Conservation (phyloP, 768 basidiomycete genomes). For the Mycena metata region DNA sequence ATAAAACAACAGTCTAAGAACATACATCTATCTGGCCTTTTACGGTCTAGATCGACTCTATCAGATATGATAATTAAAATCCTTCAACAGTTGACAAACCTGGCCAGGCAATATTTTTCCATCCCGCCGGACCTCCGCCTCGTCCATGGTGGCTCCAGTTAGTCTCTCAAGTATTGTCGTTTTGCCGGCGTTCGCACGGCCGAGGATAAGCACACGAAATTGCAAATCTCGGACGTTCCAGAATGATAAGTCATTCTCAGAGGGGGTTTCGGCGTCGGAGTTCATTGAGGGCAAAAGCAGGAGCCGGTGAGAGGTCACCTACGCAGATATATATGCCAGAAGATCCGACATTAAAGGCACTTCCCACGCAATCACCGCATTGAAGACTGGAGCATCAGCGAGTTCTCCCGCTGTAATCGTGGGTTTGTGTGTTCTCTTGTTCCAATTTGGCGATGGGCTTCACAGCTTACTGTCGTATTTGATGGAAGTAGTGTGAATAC, state of each 20-base stretch:
- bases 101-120: conserved; percentile 1
- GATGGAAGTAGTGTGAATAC: too few relatives aligned
- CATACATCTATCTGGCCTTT: conserved; percentile 1
- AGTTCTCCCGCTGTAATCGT: too few relatives aligned
- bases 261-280: not conserved
- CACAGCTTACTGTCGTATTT: too few relatives aligned
- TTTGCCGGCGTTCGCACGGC: conserved; percentile 6
- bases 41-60: not conserved
- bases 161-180: conserved; percentile 12
- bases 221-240: not conserved
- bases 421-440: too few relatives aligned
- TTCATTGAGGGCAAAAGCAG: not conserved
- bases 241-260: not conserved
- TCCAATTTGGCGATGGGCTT: too few relatives aligned
- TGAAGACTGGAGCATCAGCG: not conserved
- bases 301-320: not conserved
- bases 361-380: too few relatives aligned
- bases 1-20: not conserved
- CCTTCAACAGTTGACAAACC: too few relatives aligned
- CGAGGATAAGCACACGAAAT: too few relatives aligned
- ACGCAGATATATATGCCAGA: not conserved
- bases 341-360: not conserved
- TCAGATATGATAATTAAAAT: conserved; percentile 1
- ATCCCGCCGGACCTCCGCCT: conserved; percentile 6
- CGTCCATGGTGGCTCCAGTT: not conserved